A percentile compares a stretch with the other conserved stretches of the same genome.
These are phyloP conservation scores for Lotus japonicus DNA, from an alignment of 306 rosid species.

Conservation along the genomic window DNA sequence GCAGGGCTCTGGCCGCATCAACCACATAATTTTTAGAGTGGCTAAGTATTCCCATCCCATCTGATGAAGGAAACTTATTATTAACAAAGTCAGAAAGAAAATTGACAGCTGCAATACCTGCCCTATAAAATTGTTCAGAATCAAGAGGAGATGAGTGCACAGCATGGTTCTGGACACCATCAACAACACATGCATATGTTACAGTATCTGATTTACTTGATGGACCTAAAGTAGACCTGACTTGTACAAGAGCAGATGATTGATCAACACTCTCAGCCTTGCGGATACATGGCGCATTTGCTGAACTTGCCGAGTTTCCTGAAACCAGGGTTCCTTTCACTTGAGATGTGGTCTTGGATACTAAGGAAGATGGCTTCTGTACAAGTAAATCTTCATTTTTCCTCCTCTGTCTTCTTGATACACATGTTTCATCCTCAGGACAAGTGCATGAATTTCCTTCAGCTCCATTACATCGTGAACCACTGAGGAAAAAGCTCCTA, in stretches of 20 bases:
- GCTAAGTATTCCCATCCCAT: constrained; percentile 54
- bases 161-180: constrained; percentile 33
- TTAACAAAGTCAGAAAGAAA: constrained; percentile 63
- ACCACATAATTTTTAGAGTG: constrained; percentile 54
- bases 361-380: constrained; percentile 46
- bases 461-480: constrained; percentile 56
- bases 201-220: constrained; percentile 45
- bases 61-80: constrained; percentile 58
- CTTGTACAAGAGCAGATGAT: constrained; percentile 26
- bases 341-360: constrained; percentile 34
- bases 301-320: constrained; percentile 33
- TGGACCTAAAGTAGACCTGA: constrained; percentile 27
- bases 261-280: constrained; percentile 35
- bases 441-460: constrained; percentile 83
- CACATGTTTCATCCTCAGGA: constrained; percentile 72
- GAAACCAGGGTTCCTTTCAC: constrained; percentile 42
- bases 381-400: constrained; percentile 37
- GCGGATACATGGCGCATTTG: constrained; percentile 31
- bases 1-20: constrained; percentile 46
- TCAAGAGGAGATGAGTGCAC: constrained; percentile 30
- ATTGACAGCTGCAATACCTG: constrained; percentile 74
- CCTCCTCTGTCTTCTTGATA: constrained; percentile 44
- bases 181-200: constrained; percentile 36
- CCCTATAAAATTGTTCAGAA: constrained; percentile 66
- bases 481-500: constrained; percentile 62